A percentile compares a stretch with the other conserved stretches of the same genome.
Evolutionary conservation across 2,329 filamentous ascomycete species (phyloP).

Genomic region (Calonectria pseudoreteaudii): DNA sequence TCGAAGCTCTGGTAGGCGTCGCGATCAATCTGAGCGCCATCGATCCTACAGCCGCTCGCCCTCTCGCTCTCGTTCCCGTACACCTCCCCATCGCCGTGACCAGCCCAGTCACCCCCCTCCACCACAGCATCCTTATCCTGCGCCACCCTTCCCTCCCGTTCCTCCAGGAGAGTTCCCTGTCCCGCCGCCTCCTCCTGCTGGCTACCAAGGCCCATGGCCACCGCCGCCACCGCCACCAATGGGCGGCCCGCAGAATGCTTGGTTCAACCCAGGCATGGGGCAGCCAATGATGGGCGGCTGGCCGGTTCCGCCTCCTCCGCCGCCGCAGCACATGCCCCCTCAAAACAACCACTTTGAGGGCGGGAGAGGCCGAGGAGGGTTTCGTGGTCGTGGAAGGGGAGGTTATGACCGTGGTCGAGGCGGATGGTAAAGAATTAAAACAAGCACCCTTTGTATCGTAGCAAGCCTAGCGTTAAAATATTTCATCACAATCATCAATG

Average conservation of each 20-base stretch:
- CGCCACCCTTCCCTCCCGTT: slow-evolving; percentile 33
- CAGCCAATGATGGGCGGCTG: slow-evolving; percentile 44
- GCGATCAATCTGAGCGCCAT: slow-evolving; percentile 15
- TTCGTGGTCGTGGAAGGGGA: slow-evolving; percentile 45
- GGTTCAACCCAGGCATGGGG: slow-evolving; percentile 45
- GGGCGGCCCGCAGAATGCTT: slow-evolving; percentile 36
- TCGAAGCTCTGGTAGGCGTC: slow-evolving; percentile 33
- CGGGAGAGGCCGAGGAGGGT: slow-evolving; percentile 40
- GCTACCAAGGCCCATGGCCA: slow-evolving; percentile 57
- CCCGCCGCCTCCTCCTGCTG: slow-evolving; percentile 51
- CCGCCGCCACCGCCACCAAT: slow-evolving; percentile 50
- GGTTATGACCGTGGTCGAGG: slow-evolving; percentile 49
- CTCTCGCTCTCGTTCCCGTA: slow-evolving; percentile 35
- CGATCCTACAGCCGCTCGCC: slow-evolving; percentile 42
- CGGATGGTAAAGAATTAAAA: slow-evolving; percentile 24
- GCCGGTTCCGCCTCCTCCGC: slow-evolving; percentile 36
- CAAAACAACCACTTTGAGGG: slow-evolving; percentile 40
- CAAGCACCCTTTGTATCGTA: slow-evolving; percentile 11
- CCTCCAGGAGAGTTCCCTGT: slow-evolving; percentile 45
- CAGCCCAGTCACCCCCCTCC: slow-evolving; percentile 37
- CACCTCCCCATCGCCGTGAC: slow-evolving; percentile 33
- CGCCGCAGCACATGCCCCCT: slow-evolving; percentile 29
- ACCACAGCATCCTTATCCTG: slow-evolving; percentile 34
- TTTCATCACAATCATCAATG: not conserved
- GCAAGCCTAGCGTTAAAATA: slow-evolving; percentile 6